Percentiles rank a stretch among this genome's conserved stretches.
These are phyloP conservation scores for Pisolithus albus DNA, from an alignment of 768 basidiomycete genomes.

Conservation along the genomic window DNA sequence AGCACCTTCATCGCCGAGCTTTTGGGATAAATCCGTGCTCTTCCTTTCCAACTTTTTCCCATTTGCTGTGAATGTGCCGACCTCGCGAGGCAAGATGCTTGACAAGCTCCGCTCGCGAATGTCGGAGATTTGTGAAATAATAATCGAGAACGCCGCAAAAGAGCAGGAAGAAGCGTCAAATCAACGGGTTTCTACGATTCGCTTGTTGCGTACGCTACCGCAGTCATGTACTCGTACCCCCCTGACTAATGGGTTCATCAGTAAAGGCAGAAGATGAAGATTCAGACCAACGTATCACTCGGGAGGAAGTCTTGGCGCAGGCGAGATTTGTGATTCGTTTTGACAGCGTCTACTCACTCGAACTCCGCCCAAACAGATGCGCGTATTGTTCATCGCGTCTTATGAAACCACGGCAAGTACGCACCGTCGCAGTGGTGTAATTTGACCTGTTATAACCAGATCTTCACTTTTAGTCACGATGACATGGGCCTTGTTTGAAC, in stretches of 20 bases:
- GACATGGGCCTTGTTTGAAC: conserved; percentile 50
- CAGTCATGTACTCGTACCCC: conserved; percentile 4
- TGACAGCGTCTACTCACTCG: not conserved
- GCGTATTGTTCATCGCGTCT: conserved; percentile 11
- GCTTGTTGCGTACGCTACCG: conserved; percentile 15
- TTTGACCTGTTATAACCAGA: not conserved
- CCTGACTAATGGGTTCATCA: conserved; percentile 4
- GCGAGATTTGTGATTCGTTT: not conserved
- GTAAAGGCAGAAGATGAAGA: conserved; percentile 31
- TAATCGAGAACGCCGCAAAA: conserved; percentile 30
- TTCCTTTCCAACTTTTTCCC: conserved; percentile 32
- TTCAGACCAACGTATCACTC: conserved; percentile 18
- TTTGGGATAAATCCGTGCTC: conserved; percentile 24
- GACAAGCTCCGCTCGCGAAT: conserved; percentile 28
- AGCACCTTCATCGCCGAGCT: conserved; percentile 21
- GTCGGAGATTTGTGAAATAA: conserved; percentile 33
- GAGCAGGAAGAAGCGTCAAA: conserved; percentile 23
- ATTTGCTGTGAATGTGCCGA: conserved; percentile 30
- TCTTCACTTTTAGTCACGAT: conserved; percentile 8
- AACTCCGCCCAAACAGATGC: conserved; percentile 8
- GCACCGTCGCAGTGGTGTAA: not conserved
- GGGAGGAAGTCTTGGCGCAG: conserved; percentile 23
- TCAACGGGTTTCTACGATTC: conserved; percentile 21
- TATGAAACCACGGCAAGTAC: conserved; percentile 18
- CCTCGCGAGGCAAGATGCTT: conserved; percentile 26